Evolutionary conservation across 805 yeast species (phyloP).

Genomic region (Zygotorulaspora chibaensis): DNA sequence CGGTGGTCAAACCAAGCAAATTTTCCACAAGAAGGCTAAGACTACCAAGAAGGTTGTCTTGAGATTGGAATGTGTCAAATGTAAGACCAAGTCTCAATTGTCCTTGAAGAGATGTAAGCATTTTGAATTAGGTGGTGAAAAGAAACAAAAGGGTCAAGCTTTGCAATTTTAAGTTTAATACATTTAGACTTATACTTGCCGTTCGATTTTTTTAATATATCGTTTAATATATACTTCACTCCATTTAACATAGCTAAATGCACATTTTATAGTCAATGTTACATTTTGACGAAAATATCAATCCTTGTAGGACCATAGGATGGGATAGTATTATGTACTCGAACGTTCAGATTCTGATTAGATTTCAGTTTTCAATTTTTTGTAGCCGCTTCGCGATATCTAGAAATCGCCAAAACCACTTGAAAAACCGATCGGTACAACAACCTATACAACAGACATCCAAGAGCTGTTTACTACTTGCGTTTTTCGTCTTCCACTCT

Average conservation of each 20-base stretch:
- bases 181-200: slow-evolving; percentile 6
- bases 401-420: no score
- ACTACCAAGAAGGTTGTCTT: slow-evolving; percentile 99
- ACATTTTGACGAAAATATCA: neutral
- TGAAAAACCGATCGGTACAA: no score
- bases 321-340: no score
- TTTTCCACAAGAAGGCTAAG: slow-evolving; percentile 99
- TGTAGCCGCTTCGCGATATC: no score
- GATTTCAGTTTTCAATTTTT: no score
- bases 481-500: slow-evolving; percentile 7
- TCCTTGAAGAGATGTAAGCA: slow-evolving; percentile 99
- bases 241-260: neutral
- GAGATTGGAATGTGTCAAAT: slow-evolving; percentile 96
- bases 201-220: slow-evolving; percentile 9
- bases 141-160: slow-evolving; percentile 99
- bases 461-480: neutral
- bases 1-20: slow-evolving; percentile 99
- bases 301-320: no score
- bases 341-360: no score
- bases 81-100: slow-evolving; percentile 98
- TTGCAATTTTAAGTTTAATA: slow-evolving; percentile 78
- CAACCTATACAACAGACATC: no score
- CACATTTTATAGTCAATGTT: slow-evolving; percentile 1
- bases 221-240: slow-evolving; percentile 8
- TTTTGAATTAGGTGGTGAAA: slow-evolving; percentile 99